Evolutionary conservation across 176 grass and related monocot species (phyloP).

Genomic region (Phragmites australis): DNA sequence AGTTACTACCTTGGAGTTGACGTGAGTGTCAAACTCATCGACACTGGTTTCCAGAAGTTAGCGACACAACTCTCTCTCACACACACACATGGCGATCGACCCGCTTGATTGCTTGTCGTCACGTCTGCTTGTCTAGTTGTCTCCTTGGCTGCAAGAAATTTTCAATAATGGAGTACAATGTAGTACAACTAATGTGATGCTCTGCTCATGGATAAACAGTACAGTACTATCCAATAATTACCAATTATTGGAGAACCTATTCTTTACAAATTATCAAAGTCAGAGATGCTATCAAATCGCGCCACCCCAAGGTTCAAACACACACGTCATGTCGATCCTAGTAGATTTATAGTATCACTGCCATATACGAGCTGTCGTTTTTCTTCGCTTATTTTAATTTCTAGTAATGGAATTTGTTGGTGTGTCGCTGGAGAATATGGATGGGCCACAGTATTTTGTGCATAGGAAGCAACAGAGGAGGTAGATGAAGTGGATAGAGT

Average conservation of each 20-base stretch:
- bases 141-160: neutral
- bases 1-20: conserved; percentile 31
- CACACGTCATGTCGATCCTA: no score
- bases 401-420: neutral
- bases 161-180: conserved; percentile 21
- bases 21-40: conserved; percentile 10
- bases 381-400: neutral
- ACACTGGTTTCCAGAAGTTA: conserved; percentile 42
- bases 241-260: conserved; percentile 19
- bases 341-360: no score
- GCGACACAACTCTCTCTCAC: neutral
- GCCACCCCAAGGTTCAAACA: no score
- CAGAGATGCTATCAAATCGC: neutral
- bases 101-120: conserved; percentile 21
- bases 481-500: no score
- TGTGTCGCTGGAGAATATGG: neutral
- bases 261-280: no score
- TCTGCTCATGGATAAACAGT: neutral
- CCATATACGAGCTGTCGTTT: neutral
- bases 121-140: conserved; percentile 31
- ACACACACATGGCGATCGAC: no score
- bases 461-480: no score
- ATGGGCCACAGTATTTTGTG: no score
- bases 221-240: conserved; percentile 14
- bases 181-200: neutral